phyloP scores from a whole-genome alignment of 352 stramenopile species.

The Pythium phragmitis region DNA sequence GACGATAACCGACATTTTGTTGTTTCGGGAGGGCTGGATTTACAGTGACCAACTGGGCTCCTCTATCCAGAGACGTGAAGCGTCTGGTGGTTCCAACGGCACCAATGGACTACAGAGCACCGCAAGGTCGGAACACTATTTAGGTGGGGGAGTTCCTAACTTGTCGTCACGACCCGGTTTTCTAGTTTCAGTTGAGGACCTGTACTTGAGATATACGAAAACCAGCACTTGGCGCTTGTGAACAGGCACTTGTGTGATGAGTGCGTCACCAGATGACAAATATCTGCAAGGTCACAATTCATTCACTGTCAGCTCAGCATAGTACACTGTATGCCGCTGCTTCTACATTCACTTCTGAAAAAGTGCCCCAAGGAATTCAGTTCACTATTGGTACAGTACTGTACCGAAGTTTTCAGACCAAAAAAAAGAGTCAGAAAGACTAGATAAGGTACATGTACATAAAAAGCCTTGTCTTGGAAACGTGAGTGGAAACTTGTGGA shows the following conservation, averaged over 20 bases:
- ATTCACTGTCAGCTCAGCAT: too few relatives aligned
- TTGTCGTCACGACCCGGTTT: too few relatives aligned
- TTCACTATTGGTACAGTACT: not conserved
- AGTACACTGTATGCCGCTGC: not conserved
- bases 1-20: too few relatives aligned
- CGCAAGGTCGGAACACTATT: too few relatives aligned
- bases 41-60: too few relatives aligned
- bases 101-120: too few relatives aligned
- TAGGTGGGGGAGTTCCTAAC: too few relatives aligned
- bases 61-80: too few relatives aligned
- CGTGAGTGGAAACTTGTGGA: not conserved
- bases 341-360: slow-evolving; percentile 10
- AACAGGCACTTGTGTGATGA: slow-evolving; percentile 25
- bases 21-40: too few relatives aligned
- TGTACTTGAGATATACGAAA: not conserved
- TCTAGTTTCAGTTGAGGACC: too few relatives aligned
- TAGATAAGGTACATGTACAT: not conserved
- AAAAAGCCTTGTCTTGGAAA: not conserved
- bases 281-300: not conserved
- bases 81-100: too few relatives aligned
- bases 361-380: slow-evolving; percentile 22
- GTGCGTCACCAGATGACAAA: slow-evolving; percentile 18
- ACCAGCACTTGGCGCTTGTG: not conserved
- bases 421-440: slow-evolving; percentile 12
- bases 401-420: slow-evolving; percentile 11